Percentiles rank a stretch among this genome's conserved stretches.
phyloP scores from a whole-genome alignment of 2,329 filamentous ascomycete species.

The Aspergillus terreus region DNA sequence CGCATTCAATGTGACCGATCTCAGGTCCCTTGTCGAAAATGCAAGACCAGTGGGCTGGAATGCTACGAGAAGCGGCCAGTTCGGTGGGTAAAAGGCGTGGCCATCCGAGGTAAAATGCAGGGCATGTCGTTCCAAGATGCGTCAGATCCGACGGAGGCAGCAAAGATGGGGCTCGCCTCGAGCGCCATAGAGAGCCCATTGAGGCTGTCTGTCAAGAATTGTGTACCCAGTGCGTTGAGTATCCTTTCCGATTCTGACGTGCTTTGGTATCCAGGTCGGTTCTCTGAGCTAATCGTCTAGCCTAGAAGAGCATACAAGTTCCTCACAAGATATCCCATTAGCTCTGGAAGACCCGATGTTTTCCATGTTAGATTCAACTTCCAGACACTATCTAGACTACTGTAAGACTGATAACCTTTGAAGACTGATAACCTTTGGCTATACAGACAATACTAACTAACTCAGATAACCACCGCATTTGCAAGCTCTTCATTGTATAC shows the following conservation, averaged over 20 bases:
- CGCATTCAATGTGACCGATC: constrained; percentile 34
- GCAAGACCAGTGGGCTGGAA: constrained; percentile 29
- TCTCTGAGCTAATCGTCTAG: not conserved
- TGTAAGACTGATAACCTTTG: constrained; percentile 19
- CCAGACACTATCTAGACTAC: constrained; percentile 32
- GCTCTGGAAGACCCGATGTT: constrained; percentile 13
- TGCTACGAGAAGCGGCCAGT: constrained; percentile 31
- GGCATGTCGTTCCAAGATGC: constrained; percentile 18
- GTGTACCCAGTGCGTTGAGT: not conserved
- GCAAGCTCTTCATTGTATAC: constrained; percentile 32
- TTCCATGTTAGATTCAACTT: constrained; percentile 15
- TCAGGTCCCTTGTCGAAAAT: constrained; percentile 29
- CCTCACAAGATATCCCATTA: constrained; percentile 6
- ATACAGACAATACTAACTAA: not conserved
- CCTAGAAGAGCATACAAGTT: too few species aligned
- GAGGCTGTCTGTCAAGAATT: not conserved
- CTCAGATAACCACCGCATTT: constrained; percentile 32
- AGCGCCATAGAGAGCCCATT: not conserved
- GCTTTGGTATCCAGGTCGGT: too few species aligned
- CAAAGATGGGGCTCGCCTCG: not conserved
- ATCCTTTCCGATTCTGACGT: too few species aligned
- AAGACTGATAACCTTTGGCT: constrained; percentile 1
- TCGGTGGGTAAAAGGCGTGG: constrained; percentile 35
- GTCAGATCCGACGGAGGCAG: not conserved
- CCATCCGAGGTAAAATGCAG: constrained; percentile 30